phyloP scores from a whole-genome alignment of 2,329 filamentous ascomycete genomes.

The Ceratocystis diversiconidia region DNA sequence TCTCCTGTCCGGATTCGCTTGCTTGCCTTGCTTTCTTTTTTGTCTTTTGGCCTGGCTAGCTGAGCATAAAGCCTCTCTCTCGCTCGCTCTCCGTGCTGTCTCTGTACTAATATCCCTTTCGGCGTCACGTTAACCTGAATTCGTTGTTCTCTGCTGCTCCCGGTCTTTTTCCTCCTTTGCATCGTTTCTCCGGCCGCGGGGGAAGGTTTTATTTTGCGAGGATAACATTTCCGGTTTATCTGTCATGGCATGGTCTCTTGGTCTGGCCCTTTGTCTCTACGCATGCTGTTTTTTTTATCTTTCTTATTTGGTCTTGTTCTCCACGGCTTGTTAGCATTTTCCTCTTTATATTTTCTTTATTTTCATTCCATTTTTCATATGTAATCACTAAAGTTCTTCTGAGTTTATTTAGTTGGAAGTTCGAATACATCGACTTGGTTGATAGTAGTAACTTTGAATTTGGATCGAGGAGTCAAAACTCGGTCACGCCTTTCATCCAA shows the following conservation, averaged over 20 bases:
- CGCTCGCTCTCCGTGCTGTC: neutral
- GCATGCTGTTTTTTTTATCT: neutral
- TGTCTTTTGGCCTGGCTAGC: neutral
- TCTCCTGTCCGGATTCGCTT: neutral
- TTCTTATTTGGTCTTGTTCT: neutral
- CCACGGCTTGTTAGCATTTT: neutral
- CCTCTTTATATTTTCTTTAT: neutral
- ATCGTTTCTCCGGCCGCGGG: no score
- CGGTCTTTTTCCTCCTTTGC: neutral
- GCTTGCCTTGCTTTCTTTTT: neutral
- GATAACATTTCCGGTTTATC: no score
- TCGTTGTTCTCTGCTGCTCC: neutral
- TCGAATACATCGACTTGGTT: no score
- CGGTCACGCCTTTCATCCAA: no score
- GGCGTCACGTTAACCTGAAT: neutral
- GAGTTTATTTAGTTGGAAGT: no score
- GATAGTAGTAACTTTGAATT: no score
- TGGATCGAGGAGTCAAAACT: no score
- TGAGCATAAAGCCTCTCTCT: neutral
- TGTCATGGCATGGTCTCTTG: neutral
- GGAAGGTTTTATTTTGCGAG: no score
- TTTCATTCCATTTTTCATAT: neutral
- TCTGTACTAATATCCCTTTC: slow-evolving; percentile 8
- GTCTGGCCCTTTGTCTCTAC: neutral
- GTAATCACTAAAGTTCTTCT: neutral